These are phyloP conservation scores for Trichoderma sp. DNA, from an alignment of 2,329 filamentous ascomycete species.

Conservation along the genomic window DNA sequence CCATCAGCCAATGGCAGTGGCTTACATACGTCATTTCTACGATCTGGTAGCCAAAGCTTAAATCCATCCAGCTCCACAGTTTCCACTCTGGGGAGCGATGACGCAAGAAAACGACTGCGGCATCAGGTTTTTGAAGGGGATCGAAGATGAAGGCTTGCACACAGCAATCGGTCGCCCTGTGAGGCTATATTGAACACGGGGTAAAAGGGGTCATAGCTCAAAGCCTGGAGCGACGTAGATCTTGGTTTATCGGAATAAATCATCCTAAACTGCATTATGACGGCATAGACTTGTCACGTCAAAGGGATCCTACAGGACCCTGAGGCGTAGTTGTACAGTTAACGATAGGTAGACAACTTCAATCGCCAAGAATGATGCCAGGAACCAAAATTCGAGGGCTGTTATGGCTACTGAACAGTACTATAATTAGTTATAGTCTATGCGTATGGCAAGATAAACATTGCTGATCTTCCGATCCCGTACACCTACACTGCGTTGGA, in stretches of 20 bases:
- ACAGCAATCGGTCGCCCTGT: neutral
- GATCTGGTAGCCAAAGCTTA: constrained; percentile 9
- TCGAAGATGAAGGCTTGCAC: neutral
- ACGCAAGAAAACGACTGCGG: constrained; percentile 3
- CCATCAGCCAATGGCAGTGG: neutral
- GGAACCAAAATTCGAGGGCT: neutral
- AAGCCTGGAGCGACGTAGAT: neutral
- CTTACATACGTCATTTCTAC: constrained; percentile 1
- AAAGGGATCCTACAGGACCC: neutral
- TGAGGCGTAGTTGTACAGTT: neutral
- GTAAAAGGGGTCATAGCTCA: neutral
- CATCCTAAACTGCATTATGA: constrained; percentile 15
- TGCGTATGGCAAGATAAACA: neutral
- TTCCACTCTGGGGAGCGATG: neutral
- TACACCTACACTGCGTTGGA: neutral
- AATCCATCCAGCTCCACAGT: constrained; percentile 4
- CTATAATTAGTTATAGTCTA: neutral
- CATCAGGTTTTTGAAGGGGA: neutral
- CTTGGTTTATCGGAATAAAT: neutral
- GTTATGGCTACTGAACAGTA: neutral
- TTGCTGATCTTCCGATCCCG: neutral
- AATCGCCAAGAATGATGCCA: neutral
- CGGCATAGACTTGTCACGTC: constrained; percentile 10
- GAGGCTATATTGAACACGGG: neutral
- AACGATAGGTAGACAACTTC: neutral